These are phyloP conservation scores for Sporothrix brunneoviolacea DNA, from an alignment of 2,329 filamentous ascomycete species.

Conservation along the genomic window DNA sequence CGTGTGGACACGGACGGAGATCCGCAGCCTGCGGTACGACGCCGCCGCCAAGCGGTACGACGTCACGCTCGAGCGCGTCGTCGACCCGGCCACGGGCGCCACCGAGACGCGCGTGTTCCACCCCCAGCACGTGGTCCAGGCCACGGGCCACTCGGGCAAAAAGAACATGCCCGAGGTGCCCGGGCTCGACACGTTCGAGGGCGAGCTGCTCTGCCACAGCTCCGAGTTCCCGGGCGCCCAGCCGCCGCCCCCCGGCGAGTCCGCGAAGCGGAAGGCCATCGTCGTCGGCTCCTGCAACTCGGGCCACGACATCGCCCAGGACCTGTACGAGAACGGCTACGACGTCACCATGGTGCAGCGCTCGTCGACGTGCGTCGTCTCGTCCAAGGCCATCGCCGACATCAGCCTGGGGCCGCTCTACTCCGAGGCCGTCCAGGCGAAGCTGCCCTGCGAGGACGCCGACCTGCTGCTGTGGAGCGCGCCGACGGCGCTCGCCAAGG, in stretches of 20 bases:
- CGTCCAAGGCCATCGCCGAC: constrained; percentile 36
- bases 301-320: constrained; percentile 52
- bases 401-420: constrained; percentile 39
- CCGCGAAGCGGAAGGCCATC: constrained; percentile 36
- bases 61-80: constrained; percentile 43
- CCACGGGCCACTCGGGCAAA: constrained; percentile 63
- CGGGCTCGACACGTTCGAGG: constrained; percentile 46
- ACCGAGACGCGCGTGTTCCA: constrained; percentile 47
- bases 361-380: constrained; percentile 49
- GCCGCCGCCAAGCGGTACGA: constrained; percentile 47
- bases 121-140: constrained; percentile 58
- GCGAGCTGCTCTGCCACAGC: constrained; percentile 48
- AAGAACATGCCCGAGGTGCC: constrained; percentile 53
- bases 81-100: constrained; percentile 36
- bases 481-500: constrained; percentile 46
- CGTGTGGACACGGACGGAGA: constrained; percentile 52
- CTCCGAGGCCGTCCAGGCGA: constrained; percentile 31
- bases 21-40: constrained; percentile 44
- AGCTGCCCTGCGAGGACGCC: constrained; percentile 44
- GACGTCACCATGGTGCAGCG: constrained; percentile 56
- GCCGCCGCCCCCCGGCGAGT: constrained; percentile 20
- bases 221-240: constrained; percentile 42
- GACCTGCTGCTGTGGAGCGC: constrained; percentile 46
- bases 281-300: constrained; percentile 55
- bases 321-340: constrained; percentile 51